Base-by-base conservation (phyloP, 352 stramenopile genomes). In the Blastocystis sp. region DNA sequence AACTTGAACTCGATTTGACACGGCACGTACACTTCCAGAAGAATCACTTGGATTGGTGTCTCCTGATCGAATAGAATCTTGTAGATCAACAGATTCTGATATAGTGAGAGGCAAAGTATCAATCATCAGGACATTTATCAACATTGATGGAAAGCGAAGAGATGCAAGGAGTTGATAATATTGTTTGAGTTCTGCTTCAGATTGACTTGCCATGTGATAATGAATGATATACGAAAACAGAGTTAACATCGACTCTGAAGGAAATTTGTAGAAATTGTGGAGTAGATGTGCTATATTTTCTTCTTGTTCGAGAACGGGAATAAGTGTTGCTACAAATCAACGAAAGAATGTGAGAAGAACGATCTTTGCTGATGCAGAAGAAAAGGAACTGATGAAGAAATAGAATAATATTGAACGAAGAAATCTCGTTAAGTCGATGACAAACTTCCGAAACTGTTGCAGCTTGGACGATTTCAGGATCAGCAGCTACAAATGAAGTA, bases 321-420 rank as follows among this genome's bases (percentile, higher is more conserved):
- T 12, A 32, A 83, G 49, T 3, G 71, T 54, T 29, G 49, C 71
- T 83, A 43, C 0, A 43, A 12, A 51, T 57, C 29, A 83, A 56
- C 12, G 27, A 66, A 27, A 21, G 29, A 11, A 27, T 61, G 6
- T 35, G 1, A 1, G 3, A 32, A 1, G 3, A 21, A 83, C 71
- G 49, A 66, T 83, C 71, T 21, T 32, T 32, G 42, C 21, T 27
- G 5, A 59, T 29, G 32, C 49, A 65, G 71, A 65, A 83, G 27
- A 43, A 65, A 56, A 83, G 71, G 54, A 83, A 67, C n/a, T 83
- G 71, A 66, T 83, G 71, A n/a, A 83, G 71, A 43, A 83, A 83
- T 29, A 83, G 71, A 29, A 67, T 42, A 5, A 65, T 54, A 49
- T 83, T 83, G 6, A 83, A 43, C 9, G 56, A 67, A 24, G 49